Evolutionary conservation across 2,329 filamentous ascomycete species (phyloP).

Genomic region (Eutypa lata): DNA sequence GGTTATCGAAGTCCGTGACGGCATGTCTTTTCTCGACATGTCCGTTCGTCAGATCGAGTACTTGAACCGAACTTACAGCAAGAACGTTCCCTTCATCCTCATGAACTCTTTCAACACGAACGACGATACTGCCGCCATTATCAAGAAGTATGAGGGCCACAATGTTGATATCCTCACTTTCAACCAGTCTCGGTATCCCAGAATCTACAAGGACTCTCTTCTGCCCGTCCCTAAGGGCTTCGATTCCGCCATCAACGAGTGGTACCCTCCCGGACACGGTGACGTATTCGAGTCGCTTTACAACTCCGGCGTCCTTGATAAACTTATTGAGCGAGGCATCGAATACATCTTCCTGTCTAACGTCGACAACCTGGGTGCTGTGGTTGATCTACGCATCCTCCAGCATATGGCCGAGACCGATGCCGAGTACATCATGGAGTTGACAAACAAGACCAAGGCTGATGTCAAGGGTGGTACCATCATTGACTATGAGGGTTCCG

Average conservation of each 20-base stretch:
- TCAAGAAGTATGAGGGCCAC: conserved; percentile 99
- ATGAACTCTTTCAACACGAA: conserved; percentile 99
- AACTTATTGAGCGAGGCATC: conserved; percentile 90
- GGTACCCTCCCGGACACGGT: conserved; percentile 98
- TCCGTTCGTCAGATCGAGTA: conserved; percentile 99
- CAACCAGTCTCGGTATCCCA: conserved; percentile 98
- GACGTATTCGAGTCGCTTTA: conserved; percentile 99
- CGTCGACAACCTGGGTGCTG: conserved; percentile 96
- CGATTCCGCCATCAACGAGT: conserved; percentile 86
- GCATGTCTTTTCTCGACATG: conserved; percentile 99
- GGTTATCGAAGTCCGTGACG: conserved; percentile 97
- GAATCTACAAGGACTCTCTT: conserved; percentile 96
- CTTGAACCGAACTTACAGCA: conserved; percentile 95
- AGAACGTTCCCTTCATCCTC: conserved; percentile 96
- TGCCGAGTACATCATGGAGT: conserved; percentile 98
- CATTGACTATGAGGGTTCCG: conserved; percentile 97
- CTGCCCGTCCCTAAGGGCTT: conserved; percentile 90
- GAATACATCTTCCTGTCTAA: conserved; percentile 99
- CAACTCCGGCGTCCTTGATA: conserved; percentile 97
- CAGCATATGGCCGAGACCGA: conserved; percentile 99
- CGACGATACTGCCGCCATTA: conserved; percentile 95
- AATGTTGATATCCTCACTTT: conserved; percentile 99
- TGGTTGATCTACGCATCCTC: conserved; percentile 95
- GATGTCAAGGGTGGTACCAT: conserved; percentile 99
- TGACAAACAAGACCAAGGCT: conserved; percentile 99